These are phyloP conservation scores for Colletotrichum sp. DNA, from an alignment of 2,329 filamentous ascomycete species.

Conservation along the genomic window DNA sequence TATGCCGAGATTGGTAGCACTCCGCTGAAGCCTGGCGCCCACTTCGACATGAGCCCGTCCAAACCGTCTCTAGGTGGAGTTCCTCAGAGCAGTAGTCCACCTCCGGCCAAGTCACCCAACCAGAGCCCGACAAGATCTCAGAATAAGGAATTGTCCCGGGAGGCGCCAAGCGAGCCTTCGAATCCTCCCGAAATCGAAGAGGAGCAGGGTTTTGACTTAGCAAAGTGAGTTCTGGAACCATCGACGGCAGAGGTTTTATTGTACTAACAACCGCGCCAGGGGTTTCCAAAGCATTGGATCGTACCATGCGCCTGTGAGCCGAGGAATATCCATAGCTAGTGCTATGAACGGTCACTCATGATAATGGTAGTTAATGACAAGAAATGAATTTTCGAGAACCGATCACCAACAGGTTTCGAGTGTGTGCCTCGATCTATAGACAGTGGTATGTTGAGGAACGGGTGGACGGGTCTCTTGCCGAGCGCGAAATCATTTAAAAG, in stretches of 20 bases:
- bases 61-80: conserved; percentile 45
- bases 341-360: conserved; percentile 36
- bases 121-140: conserved; percentile 51
- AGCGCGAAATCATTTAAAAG: background rate
- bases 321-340: conserved; percentile 47
- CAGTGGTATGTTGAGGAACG: background rate
- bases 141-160: conserved; percentile 21
- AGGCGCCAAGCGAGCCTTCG: conserved; percentile 23
- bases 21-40: conserved; percentile 57
- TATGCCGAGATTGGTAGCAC: conserved; percentile 80
- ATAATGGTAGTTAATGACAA: background rate
- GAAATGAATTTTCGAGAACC: background rate
- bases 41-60: conserved; percentile 64
- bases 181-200: conserved; percentile 43
- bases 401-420: background rate
- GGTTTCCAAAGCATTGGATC: conserved; percentile 70
- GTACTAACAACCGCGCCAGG: conserved; percentile 42
- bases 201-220: conserved; percentile 62
- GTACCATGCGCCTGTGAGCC: conserved; percentile 62
- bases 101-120: conserved; percentile 56
- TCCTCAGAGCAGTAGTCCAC: conserved; percentile 65
- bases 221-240: conserved; percentile 50
- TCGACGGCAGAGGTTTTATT: background rate
- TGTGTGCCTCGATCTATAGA: background rate
- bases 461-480: background rate